These are phyloP conservation scores for Musa balbisiana DNA, from an alignment of 202 grass and related monocot genomes.

Conservation along the genomic window DNA sequence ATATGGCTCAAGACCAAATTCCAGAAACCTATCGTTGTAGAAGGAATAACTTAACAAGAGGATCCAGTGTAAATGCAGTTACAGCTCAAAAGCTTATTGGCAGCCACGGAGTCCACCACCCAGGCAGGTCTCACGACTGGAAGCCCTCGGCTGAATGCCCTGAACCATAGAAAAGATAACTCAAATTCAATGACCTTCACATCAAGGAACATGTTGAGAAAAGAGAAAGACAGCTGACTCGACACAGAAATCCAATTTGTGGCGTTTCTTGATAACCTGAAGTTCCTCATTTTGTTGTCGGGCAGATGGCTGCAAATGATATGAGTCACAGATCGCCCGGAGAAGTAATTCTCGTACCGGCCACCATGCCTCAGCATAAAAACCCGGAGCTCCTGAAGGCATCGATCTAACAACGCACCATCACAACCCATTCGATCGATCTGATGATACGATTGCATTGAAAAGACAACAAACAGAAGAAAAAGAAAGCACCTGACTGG, in stretches of 20 bases:
- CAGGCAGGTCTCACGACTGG: slow-evolving; percentile 81
- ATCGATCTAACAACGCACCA: neutral
- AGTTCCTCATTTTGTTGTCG: slow-evolving; percentile 68
- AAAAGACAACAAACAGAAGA: neutral
- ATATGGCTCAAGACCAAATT: neutral
- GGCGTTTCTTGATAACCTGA: slow-evolving; percentile 39
- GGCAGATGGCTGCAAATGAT: slow-evolving; percentile 74
- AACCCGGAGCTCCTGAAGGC: slow-evolving; percentile 60
- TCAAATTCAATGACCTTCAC: neutral
- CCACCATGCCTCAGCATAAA: slow-evolving; percentile 91
- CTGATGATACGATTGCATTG: neutral
- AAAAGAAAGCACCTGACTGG: slow-evolving; percentile 46
- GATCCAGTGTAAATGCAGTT: slow-evolving; percentile 13
- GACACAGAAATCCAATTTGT: too few species aligned
- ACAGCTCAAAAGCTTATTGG: slow-evolving; percentile 73
- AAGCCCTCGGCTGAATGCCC: slow-evolving; percentile 72
- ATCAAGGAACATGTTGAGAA: neutral
- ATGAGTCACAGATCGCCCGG: slow-evolving; percentile 66
- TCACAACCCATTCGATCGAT: neutral
- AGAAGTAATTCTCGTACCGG: slow-evolving; percentile 80
- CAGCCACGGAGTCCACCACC: slow-evolving; percentile 75
- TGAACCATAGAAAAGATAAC: slow-evolving; percentile 35
- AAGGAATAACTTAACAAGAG: neutral
- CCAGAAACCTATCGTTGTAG: neutral
- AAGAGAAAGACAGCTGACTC: neutral